Percentiles rank a stretch among this genome's conserved stretches.
Evolutionary conservation across 805 yeast species (phyloP).

Genomic region (Cyberlindnera xishuangbannaensis): DNA sequence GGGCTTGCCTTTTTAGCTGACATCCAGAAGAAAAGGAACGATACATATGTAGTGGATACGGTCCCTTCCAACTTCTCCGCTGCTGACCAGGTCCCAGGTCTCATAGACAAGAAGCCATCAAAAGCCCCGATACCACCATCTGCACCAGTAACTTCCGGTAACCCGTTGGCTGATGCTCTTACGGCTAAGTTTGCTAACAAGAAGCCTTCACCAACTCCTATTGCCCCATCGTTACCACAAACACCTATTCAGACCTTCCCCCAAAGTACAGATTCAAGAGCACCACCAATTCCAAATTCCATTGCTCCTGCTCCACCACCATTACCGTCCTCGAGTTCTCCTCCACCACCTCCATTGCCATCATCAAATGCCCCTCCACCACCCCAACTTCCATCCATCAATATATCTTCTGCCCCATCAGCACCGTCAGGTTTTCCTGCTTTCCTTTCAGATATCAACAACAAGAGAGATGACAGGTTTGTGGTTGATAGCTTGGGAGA

Average conservation of each 20-base stretch:
- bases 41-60: constrained; percentile 42
- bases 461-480: constrained; percentile 39
- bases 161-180: constrained; percentile 16
- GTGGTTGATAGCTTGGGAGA: constrained; percentile 31
- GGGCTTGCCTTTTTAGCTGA: constrained; percentile 56
- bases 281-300: constrained; percentile 10
- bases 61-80: constrained; percentile 24
- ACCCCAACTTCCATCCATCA: constrained; percentile 22
- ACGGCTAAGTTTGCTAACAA: constrained; percentile 12
- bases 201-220: constrained; percentile 6
- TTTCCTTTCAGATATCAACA: constrained; percentile 43
- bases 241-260: constrained; percentile 4
- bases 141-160: constrained; percentile 10
- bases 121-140: constrained; percentile 22
- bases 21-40: constrained; percentile 50
- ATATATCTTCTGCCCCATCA: constrained; percentile 11
- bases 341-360: constrained; percentile 28
- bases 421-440: constrained; percentile 34
- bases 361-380: constrained; percentile 32
- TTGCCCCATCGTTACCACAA: constrained; percentile 17
- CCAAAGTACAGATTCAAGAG: too few relatives aligned
- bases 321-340: constrained; percentile 11
- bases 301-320: constrained; percentile 13
- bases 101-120: constrained; percentile 23
- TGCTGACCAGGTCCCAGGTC: constrained; percentile 13